Percentiles rank a stretch among this genome's conserved stretches.
Conservation (phyloP, 805 yeast genomes). For the Torulaspora franciscae region DNA sequence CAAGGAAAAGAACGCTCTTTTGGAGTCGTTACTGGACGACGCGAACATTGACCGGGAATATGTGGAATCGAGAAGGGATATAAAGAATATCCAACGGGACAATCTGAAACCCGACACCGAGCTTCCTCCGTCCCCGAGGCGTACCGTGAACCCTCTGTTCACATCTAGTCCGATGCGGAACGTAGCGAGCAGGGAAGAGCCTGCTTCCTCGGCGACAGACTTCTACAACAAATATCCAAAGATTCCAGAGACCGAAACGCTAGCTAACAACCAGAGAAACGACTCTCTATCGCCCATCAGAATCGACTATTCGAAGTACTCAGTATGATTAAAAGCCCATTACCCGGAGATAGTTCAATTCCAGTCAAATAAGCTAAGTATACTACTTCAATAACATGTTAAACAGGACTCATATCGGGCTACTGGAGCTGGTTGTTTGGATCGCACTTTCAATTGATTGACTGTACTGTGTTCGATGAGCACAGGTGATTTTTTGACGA, state of each 20-base stretch:
- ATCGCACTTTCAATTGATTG: not conserved
- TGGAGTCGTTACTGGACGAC: slow-evolving; percentile 32
- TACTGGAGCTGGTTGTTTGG: not conserved
- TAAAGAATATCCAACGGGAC: slow-evolving; percentile 31
- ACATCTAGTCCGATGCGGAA: slow-evolving; percentile 34
- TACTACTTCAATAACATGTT: not conserved
- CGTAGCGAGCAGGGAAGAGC: slow-evolving; percentile 4
- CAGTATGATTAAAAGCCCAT: slow-evolving; percentile 11
- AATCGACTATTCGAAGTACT: slow-evolving; percentile 31
- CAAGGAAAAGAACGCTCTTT: slow-evolving; percentile 29
- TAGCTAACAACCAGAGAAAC: slow-evolving; percentile 18
- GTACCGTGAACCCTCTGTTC: slow-evolving; percentile 28
- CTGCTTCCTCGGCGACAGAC: slow-evolving; percentile 11
- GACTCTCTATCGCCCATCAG: slow-evolving; percentile 31
- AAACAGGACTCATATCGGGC: not conserved
- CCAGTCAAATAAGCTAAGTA: slow-evolving; percentile 3
- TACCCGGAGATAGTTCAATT: slow-evolving; percentile 10
- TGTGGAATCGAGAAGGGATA: slow-evolving; percentile 33
- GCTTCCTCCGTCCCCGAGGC: slow-evolving; percentile 32
- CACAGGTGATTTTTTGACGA: slow-evolving; percentile 74
- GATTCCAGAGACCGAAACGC: slow-evolving; percentile 31
- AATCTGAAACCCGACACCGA: slow-evolving; percentile 30
- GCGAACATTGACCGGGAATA: slow-evolving; percentile 33
- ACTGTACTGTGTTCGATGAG: slow-evolving; percentile 29
- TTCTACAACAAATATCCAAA: slow-evolving; percentile 32